These are phyloP conservation scores for Casuarina equisetifolia DNA, from an alignment of 306 rosid genomes.

Conservation along the genomic window DNA sequence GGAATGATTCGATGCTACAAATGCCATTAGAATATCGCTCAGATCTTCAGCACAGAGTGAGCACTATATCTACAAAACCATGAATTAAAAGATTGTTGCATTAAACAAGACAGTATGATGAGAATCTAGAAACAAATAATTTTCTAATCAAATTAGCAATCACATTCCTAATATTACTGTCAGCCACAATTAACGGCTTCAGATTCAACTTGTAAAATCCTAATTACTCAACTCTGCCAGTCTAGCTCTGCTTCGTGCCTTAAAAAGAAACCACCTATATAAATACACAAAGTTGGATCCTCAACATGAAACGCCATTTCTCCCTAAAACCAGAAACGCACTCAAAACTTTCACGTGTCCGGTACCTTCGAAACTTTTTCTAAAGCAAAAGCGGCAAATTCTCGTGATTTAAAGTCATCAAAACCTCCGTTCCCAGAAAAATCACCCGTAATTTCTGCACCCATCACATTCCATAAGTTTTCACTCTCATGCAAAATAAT, in stretches of 20 bases:
- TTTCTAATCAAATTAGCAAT: constrained; percentile 22
- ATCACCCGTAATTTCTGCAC: not conserved
- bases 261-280: constrained; percentile 11
- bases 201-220: not conserved
- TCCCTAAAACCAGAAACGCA: constrained; percentile 6
- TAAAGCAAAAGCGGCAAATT: not conserved
- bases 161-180: constrained; percentile 22
- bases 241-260: constrained; percentile 13
- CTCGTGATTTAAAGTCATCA: not conserved
- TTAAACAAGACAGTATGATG: constrained; percentile 20
- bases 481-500: not conserved
- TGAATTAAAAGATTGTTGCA: constrained; percentile 8
- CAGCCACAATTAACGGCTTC: not conserved
- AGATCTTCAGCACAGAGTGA: constrained; percentile 19
- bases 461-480: not conserved
- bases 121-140: constrained; percentile 10
- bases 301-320: constrained; percentile 17
- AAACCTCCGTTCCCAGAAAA: not conserved
- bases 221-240: constrained; percentile 14
- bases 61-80: constrained; percentile 25
- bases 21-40: constrained; percentile 41
- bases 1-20: constrained; percentile 51
- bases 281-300: not conserved
- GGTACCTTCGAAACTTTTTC: not conserved
- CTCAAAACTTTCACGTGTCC: not conserved